These are phyloP conservation scores for Penicillium griseofulvum DNA, from an alignment of 2,329 filamentous ascomycete genomes.

Conservation along the genomic window DNA sequence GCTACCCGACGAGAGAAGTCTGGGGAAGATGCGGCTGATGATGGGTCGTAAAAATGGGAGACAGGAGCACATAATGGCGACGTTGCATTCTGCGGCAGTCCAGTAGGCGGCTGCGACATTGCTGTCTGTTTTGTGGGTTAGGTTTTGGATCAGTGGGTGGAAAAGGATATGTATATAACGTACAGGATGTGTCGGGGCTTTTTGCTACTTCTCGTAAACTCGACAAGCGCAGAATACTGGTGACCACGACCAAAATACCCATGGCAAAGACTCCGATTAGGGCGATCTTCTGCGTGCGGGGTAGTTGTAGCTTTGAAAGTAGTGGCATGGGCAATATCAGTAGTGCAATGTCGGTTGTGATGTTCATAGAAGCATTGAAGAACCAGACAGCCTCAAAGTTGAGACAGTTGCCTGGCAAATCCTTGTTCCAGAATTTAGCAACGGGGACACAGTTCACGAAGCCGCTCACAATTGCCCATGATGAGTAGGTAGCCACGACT, in stretches of 20 bases:
- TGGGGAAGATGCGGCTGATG: slow-evolving; percentile 41
- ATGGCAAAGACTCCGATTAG: slow-evolving; percentile 45
- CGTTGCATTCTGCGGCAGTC: slow-evolving; percentile 44
- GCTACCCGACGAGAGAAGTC: slow-evolving; percentile 29
- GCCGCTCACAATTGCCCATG: slow-evolving; percentile 38
- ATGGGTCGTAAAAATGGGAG: slow-evolving; percentile 42
- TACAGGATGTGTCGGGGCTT: slow-evolving; percentile 31
- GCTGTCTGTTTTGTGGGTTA: slow-evolving; percentile 17
- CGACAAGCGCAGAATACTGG: slow-evolving; percentile 31
- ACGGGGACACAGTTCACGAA: slow-evolving; percentile 44
- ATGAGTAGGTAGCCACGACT: slow-evolving; percentile 28
- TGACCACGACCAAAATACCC: slow-evolving; percentile 40
- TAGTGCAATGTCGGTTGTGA: slow-evolving; percentile 43
- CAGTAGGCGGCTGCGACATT: slow-evolving; percentile 44
- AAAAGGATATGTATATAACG: neutral
- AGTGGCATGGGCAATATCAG: slow-evolving; percentile 45
- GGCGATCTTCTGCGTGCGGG: slow-evolving; percentile 41
- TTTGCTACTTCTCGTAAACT: slow-evolving; percentile 26
- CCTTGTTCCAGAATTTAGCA: slow-evolving; percentile 42
- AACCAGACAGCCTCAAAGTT: slow-evolving; percentile 43
- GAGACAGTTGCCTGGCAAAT: slow-evolving; percentile 37
- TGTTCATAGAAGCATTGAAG: slow-evolving; percentile 44
- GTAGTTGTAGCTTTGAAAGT: slow-evolving; percentile 41
- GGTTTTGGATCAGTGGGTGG: neutral
- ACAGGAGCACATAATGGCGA: slow-evolving; percentile 44